A percentile compares a stretch with the other conserved stretches of the same genome.
Conservation (phyloP, 2,329 filamentous ascomycete genomes). For the Phialocephala sp. region DNA sequence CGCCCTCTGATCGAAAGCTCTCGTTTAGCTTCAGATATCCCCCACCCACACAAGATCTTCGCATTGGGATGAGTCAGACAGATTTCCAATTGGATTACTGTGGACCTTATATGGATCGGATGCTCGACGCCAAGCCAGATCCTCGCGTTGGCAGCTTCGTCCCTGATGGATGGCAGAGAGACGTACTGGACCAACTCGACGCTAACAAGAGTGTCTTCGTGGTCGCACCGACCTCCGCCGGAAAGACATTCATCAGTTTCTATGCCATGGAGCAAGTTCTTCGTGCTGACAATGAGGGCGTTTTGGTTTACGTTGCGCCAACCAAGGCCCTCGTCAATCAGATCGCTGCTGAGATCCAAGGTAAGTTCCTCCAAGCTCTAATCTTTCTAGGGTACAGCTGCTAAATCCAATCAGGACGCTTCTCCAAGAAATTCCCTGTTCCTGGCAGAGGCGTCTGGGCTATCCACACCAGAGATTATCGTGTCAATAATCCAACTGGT, state of each 20-base stretch:
- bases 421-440: constrained; percentile 65
- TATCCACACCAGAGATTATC: constrained; percentile 77
- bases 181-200: constrained; percentile 76
- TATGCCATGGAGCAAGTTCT: constrained; percentile 83
- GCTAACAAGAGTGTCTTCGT: constrained; percentile 73
- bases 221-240: constrained; percentile 78
- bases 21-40: constrained; percentile 53
- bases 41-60: constrained; percentile 35
- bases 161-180: constrained; percentile 78
- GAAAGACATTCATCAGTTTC: constrained; percentile 85
- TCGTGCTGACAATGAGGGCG: constrained; percentile 68
- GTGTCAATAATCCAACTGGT: constrained; percentile 73
- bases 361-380: constrained; percentile 38
- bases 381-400: no score
- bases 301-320: constrained; percentile 80
- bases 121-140: constrained; percentile 71
- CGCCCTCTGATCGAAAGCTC: constrained; percentile 46
- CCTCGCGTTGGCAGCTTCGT: constrained; percentile 69
- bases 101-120: constrained; percentile 77
- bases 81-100: constrained; percentile 73
- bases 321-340: constrained; percentile 86
- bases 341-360: constrained; percentile 80
- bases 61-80: constrained; percentile 48
- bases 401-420: constrained; percentile 51
- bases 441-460: constrained; percentile 75